A percentile compares a stretch with the other conserved stretches of the same genome.
phyloP scores from a whole-genome alignment of 257 asterid genomes.

The Cordia subcordata region DNA sequence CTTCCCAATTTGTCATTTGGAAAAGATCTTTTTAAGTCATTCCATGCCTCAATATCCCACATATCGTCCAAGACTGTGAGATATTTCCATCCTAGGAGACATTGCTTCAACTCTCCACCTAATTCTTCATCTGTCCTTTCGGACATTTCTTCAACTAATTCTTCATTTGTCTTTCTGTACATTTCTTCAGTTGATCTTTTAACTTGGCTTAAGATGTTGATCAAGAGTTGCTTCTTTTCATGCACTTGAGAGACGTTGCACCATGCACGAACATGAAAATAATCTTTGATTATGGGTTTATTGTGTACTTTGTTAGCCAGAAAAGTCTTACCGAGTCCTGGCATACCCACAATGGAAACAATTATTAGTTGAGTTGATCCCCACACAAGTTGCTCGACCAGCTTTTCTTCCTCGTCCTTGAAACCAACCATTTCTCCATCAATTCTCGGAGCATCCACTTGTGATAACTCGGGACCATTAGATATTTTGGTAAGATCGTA shows the following conservation, averaged over 20 bases:
- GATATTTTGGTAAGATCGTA: too few relatives aligned
- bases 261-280: constrained; percentile 14
- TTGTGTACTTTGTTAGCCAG: constrained; percentile 3
- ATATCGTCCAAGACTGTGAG: constrained; percentile 23
- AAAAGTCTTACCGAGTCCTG: not conserved
- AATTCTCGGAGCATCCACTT: too few relatives aligned
- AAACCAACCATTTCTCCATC: not conserved
- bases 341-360: not conserved
- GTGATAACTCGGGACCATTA: too few relatives aligned
- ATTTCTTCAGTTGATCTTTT: not conserved
- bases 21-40: constrained; percentile 6
- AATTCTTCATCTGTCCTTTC: not conserved
- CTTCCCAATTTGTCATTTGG: constrained; percentile 1
- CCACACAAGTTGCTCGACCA: not conserved
- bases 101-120: constrained; percentile 3
- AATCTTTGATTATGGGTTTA: not conserved
- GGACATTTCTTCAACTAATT: constrained; percentile 1
- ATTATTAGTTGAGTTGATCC: not conserved
- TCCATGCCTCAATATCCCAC: constrained; percentile 15
- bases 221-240: not conserved
- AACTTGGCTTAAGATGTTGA: not conserved
- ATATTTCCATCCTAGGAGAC: constrained; percentile 8
- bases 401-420: not conserved
- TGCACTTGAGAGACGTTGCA: not conserved
- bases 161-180: not conserved